phyloP scores from a whole-genome alignment of 495 filamentous ascomycete genomes.

The Aspergillus heteromorphus region DNA sequence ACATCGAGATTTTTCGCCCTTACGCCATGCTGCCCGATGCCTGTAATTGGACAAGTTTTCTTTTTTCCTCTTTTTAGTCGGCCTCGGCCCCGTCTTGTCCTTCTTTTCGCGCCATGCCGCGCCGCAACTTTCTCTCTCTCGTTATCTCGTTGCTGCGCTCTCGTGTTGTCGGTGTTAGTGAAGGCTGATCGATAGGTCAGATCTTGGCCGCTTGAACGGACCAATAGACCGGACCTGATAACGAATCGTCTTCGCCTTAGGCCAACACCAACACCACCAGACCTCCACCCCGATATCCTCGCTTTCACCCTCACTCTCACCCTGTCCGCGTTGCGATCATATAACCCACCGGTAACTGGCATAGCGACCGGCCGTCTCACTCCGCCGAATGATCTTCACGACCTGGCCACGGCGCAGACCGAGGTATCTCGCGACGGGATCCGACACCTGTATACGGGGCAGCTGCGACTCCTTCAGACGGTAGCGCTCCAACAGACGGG shows the following conservation, averaged over 20 bases:
- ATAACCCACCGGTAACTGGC: constrained; percentile 63
- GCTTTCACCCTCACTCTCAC: background rate
- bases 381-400: constrained; percentile 93
- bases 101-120: background rate
- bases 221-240: no score
- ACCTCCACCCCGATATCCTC: no score
- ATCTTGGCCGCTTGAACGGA: no score
- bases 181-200: no score
- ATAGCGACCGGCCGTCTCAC: constrained; percentile 54
- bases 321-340: constrained; percentile 19
- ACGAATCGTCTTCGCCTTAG: no score
- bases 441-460: constrained; percentile 81
- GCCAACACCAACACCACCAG: no score
- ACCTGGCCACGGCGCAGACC: constrained; percentile 91
- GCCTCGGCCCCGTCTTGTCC: background rate
- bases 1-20: constrained; percentile 27
- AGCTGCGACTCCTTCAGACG: constrained; percentile 95
- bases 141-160: no score
- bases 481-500: constrained; percentile 74
- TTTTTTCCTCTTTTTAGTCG: constrained; percentile 20
- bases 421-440: constrained; percentile 89
- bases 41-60: constrained; percentile 27
- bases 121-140: no score
- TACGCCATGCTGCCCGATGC: constrained; percentile 47
- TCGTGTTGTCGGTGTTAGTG: no score